Conservation (phyloP, 31 red algal genomes). For the Pterothamnion heteromorphum region DNA sequence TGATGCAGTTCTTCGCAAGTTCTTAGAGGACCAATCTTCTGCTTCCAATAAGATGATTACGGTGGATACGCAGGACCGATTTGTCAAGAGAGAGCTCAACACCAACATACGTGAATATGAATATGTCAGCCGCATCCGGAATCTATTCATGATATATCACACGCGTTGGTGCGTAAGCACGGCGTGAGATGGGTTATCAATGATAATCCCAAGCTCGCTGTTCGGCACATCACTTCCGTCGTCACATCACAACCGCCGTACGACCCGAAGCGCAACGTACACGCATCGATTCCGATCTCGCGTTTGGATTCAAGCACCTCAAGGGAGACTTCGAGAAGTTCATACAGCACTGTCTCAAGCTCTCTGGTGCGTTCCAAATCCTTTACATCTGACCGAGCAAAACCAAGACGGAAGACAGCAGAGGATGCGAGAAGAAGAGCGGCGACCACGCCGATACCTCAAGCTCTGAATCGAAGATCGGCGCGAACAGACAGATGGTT, state of each 20-base stretch:
- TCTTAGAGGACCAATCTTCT: neutral
- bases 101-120: neutral
- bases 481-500: too few species aligned
- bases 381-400: neutral
- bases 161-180: too few species aligned
- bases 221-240: too few species aligned
- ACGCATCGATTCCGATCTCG: neutral
- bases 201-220: too few species aligned
- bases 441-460: too few species aligned
- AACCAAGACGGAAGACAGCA: too few species aligned
- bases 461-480: too few species aligned
- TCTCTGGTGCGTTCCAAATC: neutral
- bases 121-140: neutral
- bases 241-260: neutral
- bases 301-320: neutral
- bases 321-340: neutral
- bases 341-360: neutral
- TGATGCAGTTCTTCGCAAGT: neutral
- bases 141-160: neutral
- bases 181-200: too few species aligned
- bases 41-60: neutral
- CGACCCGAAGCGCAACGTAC: neutral
- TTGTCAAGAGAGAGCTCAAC: neutral
- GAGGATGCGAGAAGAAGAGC: too few species aligned
- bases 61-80: too few species aligned